A percentile compares a stretch with the other conserved stretches of the same genome.
Conservation (phyloP, 73 alveolate species). For the Tetrahymena borealis region DNA sequence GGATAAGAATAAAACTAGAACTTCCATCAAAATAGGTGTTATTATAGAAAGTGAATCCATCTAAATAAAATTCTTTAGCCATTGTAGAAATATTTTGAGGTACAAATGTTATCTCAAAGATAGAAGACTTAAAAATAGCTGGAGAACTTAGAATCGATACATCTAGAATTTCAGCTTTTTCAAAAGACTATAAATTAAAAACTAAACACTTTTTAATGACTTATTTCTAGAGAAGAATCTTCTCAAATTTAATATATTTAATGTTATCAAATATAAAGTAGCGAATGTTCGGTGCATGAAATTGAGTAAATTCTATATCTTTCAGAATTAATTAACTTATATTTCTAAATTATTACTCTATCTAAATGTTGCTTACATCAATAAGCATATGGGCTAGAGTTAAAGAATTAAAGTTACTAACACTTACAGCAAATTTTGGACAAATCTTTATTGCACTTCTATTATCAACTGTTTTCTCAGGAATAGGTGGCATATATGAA, state of each 20-base stretch:
- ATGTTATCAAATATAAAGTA: neutral
- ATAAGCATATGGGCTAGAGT: neutral
- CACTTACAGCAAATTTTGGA: neutral
- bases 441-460: neutral
- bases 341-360: neutral
- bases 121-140: neutral
- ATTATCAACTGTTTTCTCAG: neutral
- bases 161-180: neutral
- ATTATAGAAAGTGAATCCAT: neutral
- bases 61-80: neutral
- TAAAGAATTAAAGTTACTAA: neutral
- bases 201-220: neutral
- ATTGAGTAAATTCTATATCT: neutral
- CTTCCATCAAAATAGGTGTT: neutral
- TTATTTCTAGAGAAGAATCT: neutral
- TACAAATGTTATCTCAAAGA: neutral
- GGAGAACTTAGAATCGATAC: neutral
- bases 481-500: too few relatives aligned
- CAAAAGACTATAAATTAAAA: neutral
- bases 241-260: neutral
- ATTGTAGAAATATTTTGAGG: neutral
- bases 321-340: neutral
- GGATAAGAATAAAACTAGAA: neutral
- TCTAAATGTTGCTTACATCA: neutral
- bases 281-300: neutral